Base-by-base conservation (phyloP, 2,329 filamentous ascomycete genomes). In the Westerdykella ornata region DNA sequence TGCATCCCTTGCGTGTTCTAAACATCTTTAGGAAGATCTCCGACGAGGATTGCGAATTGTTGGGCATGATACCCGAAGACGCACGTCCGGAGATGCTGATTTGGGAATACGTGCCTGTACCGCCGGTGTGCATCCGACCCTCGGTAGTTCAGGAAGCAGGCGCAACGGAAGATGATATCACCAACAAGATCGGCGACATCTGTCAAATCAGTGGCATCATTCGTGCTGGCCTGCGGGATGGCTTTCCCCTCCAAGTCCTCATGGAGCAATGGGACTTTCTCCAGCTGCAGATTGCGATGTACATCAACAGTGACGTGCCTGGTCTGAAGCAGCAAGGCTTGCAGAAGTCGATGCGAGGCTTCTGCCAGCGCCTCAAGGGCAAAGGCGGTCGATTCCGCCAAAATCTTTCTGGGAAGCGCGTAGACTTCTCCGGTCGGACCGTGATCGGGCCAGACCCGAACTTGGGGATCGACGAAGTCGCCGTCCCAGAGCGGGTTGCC, bases 261-360 rank as follows among this genome's bases (percentile, higher is more conserved):
- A 94, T 97, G 82, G 92, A 98, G 63, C 88, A 95, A 56, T 98
- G 92, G 92, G 92, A 98, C 60, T 97, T 90, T 57, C 72, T 98
- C 46, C 90, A 97, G 60, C 76, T 95, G 7, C 89, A 97, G 59
- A 85, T 97, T 45, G 92, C 90, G 46, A 88, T 97, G 76, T 97
- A 98, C 63, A 90, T 98, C 65, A 97, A 98, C 70, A 95, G 89
- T 49, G 89, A 96, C 55, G 82, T 94, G 2, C 92, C 92, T 0
- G 90, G 90, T 19, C 76, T 98, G n/a, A 83, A 89, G 54, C 88
- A 94, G 56, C 83, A 83, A 11, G 86, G 88, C 7, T 84, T 88
- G 45, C 86, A 88, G 44, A 96, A 94, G 65, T 79, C 85, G 1
- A 94, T 92, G 56, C 80, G 92, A 54, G 92, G 92, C 14, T 94